These are phyloP conservation scores for Lactarius akahatsu DNA, from an alignment of 768 basidiomycete species.

Conservation along the genomic window DNA sequence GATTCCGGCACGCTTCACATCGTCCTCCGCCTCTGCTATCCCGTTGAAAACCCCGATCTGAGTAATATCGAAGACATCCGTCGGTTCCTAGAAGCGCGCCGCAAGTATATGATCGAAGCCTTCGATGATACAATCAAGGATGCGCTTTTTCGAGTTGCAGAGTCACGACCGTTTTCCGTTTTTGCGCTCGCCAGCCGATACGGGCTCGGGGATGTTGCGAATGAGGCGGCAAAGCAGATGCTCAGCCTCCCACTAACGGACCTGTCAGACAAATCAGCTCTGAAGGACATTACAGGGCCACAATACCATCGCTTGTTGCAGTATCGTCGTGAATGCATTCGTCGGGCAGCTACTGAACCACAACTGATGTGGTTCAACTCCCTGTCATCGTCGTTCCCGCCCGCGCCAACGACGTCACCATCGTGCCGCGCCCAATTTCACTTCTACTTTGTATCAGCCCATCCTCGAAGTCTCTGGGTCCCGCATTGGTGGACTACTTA, in stretches of 20 bases:
- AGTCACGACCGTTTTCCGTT: constrained; percentile 18
- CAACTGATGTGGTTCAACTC: constrained; percentile 24
- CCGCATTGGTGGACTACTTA: constrained; percentile 27
- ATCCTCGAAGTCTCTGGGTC: constrained; percentile 26
- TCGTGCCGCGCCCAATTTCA: constrained; percentile 26
- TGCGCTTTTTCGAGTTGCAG: constrained; percentile 17
- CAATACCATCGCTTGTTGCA: constrained; percentile 23
- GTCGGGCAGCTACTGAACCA: constrained; percentile 18
- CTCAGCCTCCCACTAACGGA: constrained; percentile 13
- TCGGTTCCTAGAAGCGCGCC: constrained; percentile 20
- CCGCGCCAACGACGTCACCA: constrained; percentile 15
- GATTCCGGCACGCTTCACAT: constrained; percentile 16
- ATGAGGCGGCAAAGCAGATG: constrained; percentile 24
- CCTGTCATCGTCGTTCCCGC: constrained; percentile 11
- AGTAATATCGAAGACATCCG: constrained; percentile 21
- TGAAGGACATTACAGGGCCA: constrained; percentile 21
- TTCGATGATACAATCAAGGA: constrained; percentile 21
- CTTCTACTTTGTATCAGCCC: constrained; percentile 23
- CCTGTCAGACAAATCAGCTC: neutral
- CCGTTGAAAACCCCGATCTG: constrained; percentile 22
- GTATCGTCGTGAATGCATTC: constrained; percentile 22
- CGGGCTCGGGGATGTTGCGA: constrained; percentile 23
- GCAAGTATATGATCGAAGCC: constrained; percentile 26
- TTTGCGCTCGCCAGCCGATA: constrained; percentile 27
- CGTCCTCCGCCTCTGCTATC: constrained; percentile 26